phyloP scores from a whole-genome alignment of 2,329 filamentous ascomycete genomes.

The Paraphaeosphaeria sporulosa region DNA sequence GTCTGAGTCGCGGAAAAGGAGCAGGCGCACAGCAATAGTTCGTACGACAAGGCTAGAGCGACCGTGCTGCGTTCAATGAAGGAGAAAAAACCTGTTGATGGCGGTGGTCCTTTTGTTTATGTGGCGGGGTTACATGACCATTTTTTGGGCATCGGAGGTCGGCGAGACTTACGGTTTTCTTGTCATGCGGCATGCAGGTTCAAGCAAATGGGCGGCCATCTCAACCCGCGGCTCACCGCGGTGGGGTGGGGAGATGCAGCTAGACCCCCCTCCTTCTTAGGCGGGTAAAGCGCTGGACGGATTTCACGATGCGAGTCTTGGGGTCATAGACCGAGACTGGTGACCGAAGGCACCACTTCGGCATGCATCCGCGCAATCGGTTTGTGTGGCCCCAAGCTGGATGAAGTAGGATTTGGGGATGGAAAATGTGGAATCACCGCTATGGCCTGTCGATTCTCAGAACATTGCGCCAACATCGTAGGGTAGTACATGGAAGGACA shows the following conservation, averaged over 20 bases:
- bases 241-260: conserved; percentile 25
- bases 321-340: not conserved
- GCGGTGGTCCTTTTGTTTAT: conserved; percentile 22
- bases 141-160: conserved; percentile 34
- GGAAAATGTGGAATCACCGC: no score
- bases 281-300: conserved; percentile 30
- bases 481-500: no score
- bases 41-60: conserved; percentile 10
- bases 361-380: not conserved
- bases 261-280: conserved; percentile 39
- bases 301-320: conserved; percentile 16
- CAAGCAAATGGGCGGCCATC: conserved; percentile 26
- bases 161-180: conserved; percentile 36
- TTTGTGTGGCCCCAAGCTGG: no score
- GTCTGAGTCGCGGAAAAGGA: conserved; percentile 6
- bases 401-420: no score
- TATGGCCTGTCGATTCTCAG: no score
- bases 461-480: no score
- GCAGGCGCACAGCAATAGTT: conserved; percentile 7
- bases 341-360: not conserved
- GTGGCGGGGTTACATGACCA: conserved; percentile 21
- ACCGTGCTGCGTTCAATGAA: conserved; percentile 16
- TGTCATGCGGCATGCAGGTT: conserved; percentile 37
- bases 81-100: conserved; percentile 1
- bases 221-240: conserved; percentile 28